Conservation (phyloP, 1,284 basidiomycete genomes). For the Meripilus lineatus region DNA sequence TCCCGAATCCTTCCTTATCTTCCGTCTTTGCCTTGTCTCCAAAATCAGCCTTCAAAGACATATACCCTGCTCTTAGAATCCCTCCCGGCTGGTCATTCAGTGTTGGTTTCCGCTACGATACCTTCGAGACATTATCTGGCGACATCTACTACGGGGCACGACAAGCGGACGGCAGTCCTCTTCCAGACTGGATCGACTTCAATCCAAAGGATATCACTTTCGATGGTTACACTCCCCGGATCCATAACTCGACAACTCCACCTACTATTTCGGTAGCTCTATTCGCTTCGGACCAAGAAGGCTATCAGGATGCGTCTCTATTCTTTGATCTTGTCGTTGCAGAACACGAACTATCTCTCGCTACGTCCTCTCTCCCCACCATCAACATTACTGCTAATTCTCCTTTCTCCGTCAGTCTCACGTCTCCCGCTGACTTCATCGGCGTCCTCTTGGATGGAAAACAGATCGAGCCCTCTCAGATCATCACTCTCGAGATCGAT, state of each 20-base stretch:
- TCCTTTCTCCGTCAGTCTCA: slow-evolving; percentile 54
- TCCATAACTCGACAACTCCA: slow-evolving; percentile 33
- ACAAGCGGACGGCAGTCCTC: slow-evolving; percentile 57
- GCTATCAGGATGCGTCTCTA: slow-evolving; percentile 48
- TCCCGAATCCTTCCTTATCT: slow-evolving; percentile 55
- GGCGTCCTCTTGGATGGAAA: slow-evolving; percentile 60
- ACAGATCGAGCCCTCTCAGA: slow-evolving; percentile 47
- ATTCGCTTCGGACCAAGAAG: slow-evolving; percentile 60
- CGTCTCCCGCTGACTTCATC: slow-evolving; percentile 52
- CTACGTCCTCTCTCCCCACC: slow-evolving; percentile 42
- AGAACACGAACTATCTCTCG: slow-evolving; percentile 57
- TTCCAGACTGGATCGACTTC: slow-evolving; percentile 80
- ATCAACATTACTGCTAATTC: slow-evolving; percentile 60
- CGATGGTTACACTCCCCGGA: slow-evolving; percentile 68
- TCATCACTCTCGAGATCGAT: slow-evolving; percentile 50
- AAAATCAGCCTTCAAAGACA: slow-evolving; percentile 49
- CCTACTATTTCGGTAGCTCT: slow-evolving; percentile 47
- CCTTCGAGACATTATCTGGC: slow-evolving; percentile 48
- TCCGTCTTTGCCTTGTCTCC: slow-evolving; percentile 59
- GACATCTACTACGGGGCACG: slow-evolving; percentile 64
- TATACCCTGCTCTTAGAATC: slow-evolving; percentile 65
- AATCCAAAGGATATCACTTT: slow-evolving; percentile 67
- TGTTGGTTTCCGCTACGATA: slow-evolving; percentile 74
- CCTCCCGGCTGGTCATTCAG: slow-evolving; percentile 89
- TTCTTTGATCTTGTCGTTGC: slow-evolving; percentile 58